Conservation (phyloP, 306 rosid genomes). For the Sphenostylis stenocarpa region DNA sequence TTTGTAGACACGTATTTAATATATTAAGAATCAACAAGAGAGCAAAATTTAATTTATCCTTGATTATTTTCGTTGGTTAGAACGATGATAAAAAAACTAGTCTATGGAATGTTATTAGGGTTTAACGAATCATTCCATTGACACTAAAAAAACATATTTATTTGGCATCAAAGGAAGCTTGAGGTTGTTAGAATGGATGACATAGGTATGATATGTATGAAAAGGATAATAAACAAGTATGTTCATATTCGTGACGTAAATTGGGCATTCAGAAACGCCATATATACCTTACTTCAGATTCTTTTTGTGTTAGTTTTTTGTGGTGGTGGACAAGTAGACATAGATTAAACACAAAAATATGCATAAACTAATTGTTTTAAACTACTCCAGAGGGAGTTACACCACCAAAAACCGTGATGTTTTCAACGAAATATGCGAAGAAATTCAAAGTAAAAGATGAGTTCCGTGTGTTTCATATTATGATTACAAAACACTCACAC, state of each 20-base stretch:
- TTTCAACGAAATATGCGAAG: neutral
- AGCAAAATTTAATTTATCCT: too few species aligned
- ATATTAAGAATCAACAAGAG: too few species aligned
- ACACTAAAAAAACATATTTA: neutral
- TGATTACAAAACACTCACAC: neutral
- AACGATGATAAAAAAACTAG: neutral
- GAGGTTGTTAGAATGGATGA: too few species aligned
- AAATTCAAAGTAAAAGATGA: neutral
- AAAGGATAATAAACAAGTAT: neutral
- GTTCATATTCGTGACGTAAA: neutral
- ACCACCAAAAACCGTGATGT: neutral
- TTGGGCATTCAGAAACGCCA: constrained; percentile 24
- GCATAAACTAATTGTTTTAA: neutral
- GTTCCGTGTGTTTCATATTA: neutral
- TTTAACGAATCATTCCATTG: neutral
- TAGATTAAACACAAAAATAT: neutral
- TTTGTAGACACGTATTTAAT: too few species aligned
- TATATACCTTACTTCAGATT: neutral
- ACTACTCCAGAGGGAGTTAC: neutral
- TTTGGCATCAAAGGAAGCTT: neutral
- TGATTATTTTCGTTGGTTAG: neutral
- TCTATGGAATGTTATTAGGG: neutral
- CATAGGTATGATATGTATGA: neutral
- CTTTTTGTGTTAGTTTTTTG: neutral
- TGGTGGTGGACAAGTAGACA: constrained; percentile 3